Evolutionary conservation across 2,329 filamentous ascomycete genomes (phyloP).

Genomic region (Talaromyces sp.): DNA sequence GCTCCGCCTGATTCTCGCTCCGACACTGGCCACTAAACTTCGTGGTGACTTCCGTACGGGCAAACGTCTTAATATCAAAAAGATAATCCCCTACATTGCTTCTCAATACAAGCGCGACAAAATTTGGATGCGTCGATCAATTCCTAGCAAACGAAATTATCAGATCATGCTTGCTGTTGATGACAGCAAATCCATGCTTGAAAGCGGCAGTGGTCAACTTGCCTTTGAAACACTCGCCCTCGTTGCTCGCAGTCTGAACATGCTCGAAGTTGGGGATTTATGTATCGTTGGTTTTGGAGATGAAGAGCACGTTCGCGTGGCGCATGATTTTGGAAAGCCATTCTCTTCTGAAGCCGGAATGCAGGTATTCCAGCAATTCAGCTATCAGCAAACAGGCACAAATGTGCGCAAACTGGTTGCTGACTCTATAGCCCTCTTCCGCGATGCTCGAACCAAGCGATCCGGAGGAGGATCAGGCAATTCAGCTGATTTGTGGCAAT

Average conservation of each 20-base stretch:
- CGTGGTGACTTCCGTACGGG: slow-evolving; percentile 95
- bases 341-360: slow-evolving; percentile 77
- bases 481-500: slow-evolving; percentile 78
- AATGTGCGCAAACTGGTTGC: slow-evolving; percentile 75
- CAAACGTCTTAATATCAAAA: slow-evolving; percentile 97
- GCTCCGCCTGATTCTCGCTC: slow-evolving; percentile 87
- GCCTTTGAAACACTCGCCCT: slow-evolving; percentile 93
- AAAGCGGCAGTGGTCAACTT: slow-evolving; percentile 67
- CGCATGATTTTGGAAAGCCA: slow-evolving; percentile 76
- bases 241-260: slow-evolving; percentile 76
- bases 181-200: slow-evolving; percentile 90
- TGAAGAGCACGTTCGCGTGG: slow-evolving; percentile 63
- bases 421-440: slow-evolving; percentile 74
- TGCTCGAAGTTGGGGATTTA: slow-evolving; percentile 94
- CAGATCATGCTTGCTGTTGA: slow-evolving; percentile 97
- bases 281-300: slow-evolving; percentile 85
- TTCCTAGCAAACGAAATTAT: slow-evolving; percentile 90
- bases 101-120: slow-evolving; percentile 98
- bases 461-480: slow-evolving; percentile 38
- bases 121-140: slow-evolving; percentile 95
- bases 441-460: slow-evolving; percentile 61
- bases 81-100: slow-evolving; percentile 98
- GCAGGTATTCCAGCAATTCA: slow-evolving; percentile 77
- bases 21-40: slow-evolving; percentile 91
- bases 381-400: slow-evolving; percentile 78